A percentile compares a stretch with the other conserved stretches of the same genome.
phyloP scores from a whole-genome alignment of 176 grass and related monocot species.

The Cenchrus americanus region DNA sequence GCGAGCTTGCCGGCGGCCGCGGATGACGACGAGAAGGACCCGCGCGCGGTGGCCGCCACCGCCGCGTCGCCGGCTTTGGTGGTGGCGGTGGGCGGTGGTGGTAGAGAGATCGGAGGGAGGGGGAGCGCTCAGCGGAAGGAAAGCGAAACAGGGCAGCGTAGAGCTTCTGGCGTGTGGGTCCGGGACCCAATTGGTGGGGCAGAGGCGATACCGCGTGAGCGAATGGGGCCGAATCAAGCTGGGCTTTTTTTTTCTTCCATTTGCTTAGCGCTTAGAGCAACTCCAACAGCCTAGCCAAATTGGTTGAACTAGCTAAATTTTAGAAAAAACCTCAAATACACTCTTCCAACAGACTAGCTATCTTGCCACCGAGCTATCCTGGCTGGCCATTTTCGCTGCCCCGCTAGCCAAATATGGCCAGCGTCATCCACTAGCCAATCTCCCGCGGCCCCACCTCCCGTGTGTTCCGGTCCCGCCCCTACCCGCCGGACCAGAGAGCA shows the following conservation, averaged over 20 bases:
- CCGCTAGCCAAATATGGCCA: too few relatives aligned
- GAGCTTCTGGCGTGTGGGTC: not conserved
- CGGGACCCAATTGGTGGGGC: not conserved
- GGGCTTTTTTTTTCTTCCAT: not conserved
- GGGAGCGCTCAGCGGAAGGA: not conserved
- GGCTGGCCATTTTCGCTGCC: too few relatives aligned
- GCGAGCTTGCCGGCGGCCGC: not conserved
- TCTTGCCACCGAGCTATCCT: too few relatives aligned
- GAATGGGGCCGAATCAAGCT: not conserved
- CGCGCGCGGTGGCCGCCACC: not conserved
- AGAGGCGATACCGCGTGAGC: not conserved
- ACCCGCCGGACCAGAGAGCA: too few relatives aligned
- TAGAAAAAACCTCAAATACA: too few relatives aligned
- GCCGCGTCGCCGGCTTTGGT: not conserved
- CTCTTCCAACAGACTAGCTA: too few relatives aligned
- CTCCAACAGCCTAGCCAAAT: too few relatives aligned
- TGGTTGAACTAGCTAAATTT: too few relatives aligned
- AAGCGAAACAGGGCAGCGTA: not conserved
- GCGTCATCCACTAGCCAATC: too few relatives aligned
- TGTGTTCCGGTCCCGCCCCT: too few relatives aligned
- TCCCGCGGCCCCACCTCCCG: too few relatives aligned
- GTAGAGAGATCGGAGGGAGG: not conserved
- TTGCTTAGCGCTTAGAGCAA: conserved; percentile 6
- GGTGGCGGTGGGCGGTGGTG: not conserved
- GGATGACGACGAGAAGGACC: not conserved